These are phyloP conservation scores for Pyrenula aspistea DNA, from an alignment of 495 filamentous ascomycete species.

Conservation along the genomic window DNA sequence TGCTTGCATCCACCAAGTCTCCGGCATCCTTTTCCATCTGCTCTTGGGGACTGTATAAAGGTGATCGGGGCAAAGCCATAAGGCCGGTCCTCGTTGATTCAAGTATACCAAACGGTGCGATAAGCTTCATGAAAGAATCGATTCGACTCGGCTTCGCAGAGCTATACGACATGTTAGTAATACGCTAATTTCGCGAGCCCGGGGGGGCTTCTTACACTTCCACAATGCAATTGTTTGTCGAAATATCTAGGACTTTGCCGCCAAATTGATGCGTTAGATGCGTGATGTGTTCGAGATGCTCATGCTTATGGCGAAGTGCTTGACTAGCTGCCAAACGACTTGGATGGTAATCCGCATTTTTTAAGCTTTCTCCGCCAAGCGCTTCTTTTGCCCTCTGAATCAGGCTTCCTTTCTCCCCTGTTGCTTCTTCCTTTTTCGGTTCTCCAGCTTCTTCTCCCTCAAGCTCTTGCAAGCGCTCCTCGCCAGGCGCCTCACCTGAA, in stretches of 20 bases:
- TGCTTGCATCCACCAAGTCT: constrained; percentile 83
- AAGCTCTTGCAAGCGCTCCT: constrained; percentile 22
- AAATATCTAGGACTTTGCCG: constrained; percentile 94
- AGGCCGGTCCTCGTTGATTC: constrained; percentile 90
- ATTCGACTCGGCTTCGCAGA: constrained; percentile 89
- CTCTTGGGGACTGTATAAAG: constrained; percentile 61
- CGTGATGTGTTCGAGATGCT: constrained; percentile 89
- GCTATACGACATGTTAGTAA: constrained; percentile 26
- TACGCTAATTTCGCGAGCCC: neutral
- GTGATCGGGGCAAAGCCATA: constrained; percentile 92
- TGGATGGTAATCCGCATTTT: constrained; percentile 69
- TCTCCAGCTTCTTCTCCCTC: constrained; percentile 20
- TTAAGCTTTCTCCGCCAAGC: constrained; percentile 9
- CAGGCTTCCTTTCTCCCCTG: constrained; percentile 18
- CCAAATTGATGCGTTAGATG: constrained; percentile 95
- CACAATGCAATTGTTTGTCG: constrained; percentile 95
- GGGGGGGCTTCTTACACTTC: constrained; percentile 59
- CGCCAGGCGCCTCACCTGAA: constrained; percentile 3
- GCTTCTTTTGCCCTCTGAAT: constrained; percentile 13
- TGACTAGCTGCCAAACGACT: constrained; percentile 71
- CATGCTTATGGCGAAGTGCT: constrained; percentile 88
- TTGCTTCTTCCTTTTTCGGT: constrained; percentile 14
- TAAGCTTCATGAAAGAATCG: constrained; percentile 93
- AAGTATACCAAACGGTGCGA: constrained; percentile 90
- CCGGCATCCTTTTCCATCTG: constrained; percentile 73